Percentiles rank a stretch among this genome's conserved stretches.
Conservation (phyloP, 2,329 filamentous ascomycete species). For the Blastomyces silverae region DNA sequence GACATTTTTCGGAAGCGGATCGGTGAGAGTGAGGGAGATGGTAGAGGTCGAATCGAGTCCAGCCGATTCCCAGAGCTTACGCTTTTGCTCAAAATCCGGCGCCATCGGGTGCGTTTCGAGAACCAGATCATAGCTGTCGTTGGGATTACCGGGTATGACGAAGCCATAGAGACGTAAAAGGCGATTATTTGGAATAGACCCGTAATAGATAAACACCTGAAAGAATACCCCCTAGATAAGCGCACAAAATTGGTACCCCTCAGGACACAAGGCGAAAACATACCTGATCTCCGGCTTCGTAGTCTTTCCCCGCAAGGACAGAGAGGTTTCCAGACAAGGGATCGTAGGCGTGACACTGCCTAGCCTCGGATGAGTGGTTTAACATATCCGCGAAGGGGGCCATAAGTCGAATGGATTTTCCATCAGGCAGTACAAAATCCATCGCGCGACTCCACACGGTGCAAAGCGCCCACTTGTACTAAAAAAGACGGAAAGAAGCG, state of each 20-base stretch:
- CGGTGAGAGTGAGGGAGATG: slow-evolving; percentile 31
- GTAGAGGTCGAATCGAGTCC: slow-evolving; percentile 31
- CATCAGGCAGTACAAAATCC: slow-evolving; percentile 28
- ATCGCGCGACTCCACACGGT: slow-evolving; percentile 31
- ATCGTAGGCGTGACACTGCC: slow-evolving; percentile 35
- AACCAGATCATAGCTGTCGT: slow-evolving; percentile 36
- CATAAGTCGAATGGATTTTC: no score
- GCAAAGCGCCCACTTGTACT: slow-evolving; percentile 37
- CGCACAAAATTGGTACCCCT: slow-evolving; percentile 21
- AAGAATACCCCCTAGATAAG: slow-evolving; percentile 20
- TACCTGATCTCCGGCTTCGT: slow-evolving; percentile 34
- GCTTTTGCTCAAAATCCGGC: slow-evolving; percentile 33
- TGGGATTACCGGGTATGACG: slow-evolving; percentile 32
- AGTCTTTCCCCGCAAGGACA: slow-evolving; percentile 28
- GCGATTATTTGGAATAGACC: slow-evolving; percentile 32
- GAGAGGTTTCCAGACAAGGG: slow-evolving; percentile 25
- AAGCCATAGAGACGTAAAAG: slow-evolving; percentile 38
- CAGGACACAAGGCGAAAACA: slow-evolving; percentile 23
- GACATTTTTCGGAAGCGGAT: slow-evolving; percentile 32
- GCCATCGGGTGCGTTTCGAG: slow-evolving; percentile 32
- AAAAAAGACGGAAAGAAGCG: slow-evolving; percentile 21
- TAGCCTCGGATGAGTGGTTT: no score
- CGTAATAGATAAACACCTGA: slow-evolving; percentile 34
- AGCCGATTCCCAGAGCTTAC: slow-evolving; percentile 32
- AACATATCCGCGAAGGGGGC: no score